A percentile compares a stretch with the other conserved stretches of the same genome.
These are phyloP conservation scores for Triticum dicoccoides DNA, from an alignment of 176 grass and related monocot genomes.

Conservation along the genomic window DNA sequence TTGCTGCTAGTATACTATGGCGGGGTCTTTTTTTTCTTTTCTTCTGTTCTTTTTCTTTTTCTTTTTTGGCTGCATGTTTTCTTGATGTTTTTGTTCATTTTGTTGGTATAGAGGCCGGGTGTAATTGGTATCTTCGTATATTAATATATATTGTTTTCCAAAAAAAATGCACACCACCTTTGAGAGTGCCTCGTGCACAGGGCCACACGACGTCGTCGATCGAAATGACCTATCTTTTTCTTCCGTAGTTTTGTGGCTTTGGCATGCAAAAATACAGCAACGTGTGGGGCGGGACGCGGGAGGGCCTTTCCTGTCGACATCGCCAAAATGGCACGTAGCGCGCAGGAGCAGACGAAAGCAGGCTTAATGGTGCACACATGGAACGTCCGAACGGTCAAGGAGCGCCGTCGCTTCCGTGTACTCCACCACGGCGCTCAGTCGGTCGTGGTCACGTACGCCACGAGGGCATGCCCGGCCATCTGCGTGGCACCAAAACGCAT, in stretches of 20 bases:
- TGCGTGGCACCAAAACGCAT: slow-evolving; percentile 40
- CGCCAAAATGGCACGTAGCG: not conserved
- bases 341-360: not conserved
- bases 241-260: not conserved
- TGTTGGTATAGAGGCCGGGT: too few relatives aligned
- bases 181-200: not conserved
- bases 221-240: not conserved
- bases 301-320: not conserved
- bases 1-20: too few relatives aligned
- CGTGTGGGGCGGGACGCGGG: not conserved
- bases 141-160: too few relatives aligned
- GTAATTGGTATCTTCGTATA: too few relatives aligned
- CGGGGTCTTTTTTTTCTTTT: too few relatives aligned
- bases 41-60: too few relatives aligned
- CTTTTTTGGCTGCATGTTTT: too few relatives aligned
- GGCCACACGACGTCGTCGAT: not conserved
- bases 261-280: not conserved
- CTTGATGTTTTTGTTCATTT: too few relatives aligned
- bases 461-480: slow-evolving; percentile 1
- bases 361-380: not conserved
- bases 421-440: not conserved
- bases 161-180: too few relatives aligned
- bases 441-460: not conserved
- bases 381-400: not conserved
- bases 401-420: not conserved